Evolutionary conservation across 805 yeast genomes (phyloP).

Genomic region (Candida qinlingensis): DNA sequence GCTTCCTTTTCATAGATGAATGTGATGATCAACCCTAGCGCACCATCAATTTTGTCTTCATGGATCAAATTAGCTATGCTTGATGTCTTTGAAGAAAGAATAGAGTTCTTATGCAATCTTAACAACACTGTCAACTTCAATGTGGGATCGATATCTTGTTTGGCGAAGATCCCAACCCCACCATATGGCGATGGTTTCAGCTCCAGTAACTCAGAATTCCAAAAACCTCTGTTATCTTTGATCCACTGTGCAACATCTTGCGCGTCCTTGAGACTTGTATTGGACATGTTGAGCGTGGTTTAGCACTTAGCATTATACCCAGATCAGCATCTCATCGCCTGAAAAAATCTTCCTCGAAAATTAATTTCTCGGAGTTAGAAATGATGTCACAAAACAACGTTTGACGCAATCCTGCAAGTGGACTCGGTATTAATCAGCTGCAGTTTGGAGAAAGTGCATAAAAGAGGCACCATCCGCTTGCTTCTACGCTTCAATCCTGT

Average conservation of each 20-base stretch:
- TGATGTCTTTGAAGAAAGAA: slow-evolving; percentile 55
- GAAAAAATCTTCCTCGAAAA: not conserved
- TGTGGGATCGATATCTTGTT: slow-evolving; percentile 31
- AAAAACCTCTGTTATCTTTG: slow-evolving; percentile 43
- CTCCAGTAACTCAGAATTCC: slow-evolving; percentile 43
- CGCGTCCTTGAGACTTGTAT: slow-evolving; percentile 23
- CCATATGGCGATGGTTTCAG: slow-evolving; percentile 46
- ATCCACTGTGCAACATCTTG: slow-evolving; percentile 42
- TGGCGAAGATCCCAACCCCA: slow-evolving; percentile 73
- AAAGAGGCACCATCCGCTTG: not conserved
- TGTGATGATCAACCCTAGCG: slow-evolving; percentile 60
- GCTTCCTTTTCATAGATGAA: slow-evolving; percentile 64
- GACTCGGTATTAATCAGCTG: not conserved
- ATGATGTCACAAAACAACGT: not conserved
- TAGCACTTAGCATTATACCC: not conserved
- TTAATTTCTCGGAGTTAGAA: not conserved
- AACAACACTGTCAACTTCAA: slow-evolving; percentile 31
- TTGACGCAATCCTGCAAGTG: not conserved
- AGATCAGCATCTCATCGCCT: not conserved
- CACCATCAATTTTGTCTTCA: slow-evolving; percentile 58
- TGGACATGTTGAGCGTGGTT: slow-evolving; percentile 24
- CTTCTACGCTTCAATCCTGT: not conserved
- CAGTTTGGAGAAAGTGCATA: not conserved
- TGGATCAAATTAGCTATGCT: slow-evolving; percentile 59
- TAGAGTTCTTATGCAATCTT: slow-evolving; percentile 55